Evolutionary conservation across 2,329 filamentous ascomycete species (phyloP).

Genomic region (Aaosphaeria arxii): DNA sequence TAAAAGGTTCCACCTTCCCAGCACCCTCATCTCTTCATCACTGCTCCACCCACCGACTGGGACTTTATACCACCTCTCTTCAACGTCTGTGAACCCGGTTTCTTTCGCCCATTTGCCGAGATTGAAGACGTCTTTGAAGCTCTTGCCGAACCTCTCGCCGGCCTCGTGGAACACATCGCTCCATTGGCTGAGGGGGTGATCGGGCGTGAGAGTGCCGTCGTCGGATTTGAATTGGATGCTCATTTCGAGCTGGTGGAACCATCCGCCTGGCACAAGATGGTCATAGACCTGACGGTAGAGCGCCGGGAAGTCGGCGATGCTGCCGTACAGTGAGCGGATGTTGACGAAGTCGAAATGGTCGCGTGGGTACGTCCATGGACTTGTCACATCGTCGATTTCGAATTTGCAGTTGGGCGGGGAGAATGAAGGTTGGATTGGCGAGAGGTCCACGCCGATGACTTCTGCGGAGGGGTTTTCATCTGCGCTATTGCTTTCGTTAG

Average conservation of each 20-base stretch:
- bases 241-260: conserved; percentile 24
- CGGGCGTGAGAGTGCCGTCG: conserved; percentile 20
- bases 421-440: conserved; percentile 46
- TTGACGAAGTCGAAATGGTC: conserved; percentile 41
- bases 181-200: conserved; percentile 22
- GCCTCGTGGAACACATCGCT: conserved; percentile 21
- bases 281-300: conserved; percentile 16
- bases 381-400: conserved; percentile 44
- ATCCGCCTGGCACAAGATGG: conserved; percentile 28
- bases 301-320: conserved; percentile 44
- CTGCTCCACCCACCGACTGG: conserved; percentile 21
- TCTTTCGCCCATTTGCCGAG: conserved; percentile 46
- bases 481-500: conserved; percentile 31
- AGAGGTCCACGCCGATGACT: conserved; percentile 43
- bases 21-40: conserved; percentile 48
- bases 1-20: conserved; percentile 38
- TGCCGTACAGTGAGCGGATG: conserved; percentile 42
- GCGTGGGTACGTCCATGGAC: conserved; percentile 35
- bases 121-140: conserved; percentile 33
- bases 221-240: conserved; percentile 19
- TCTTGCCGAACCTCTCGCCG: conserved; percentile 32
- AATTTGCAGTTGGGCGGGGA: conserved; percentile 45
- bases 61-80: conserved; percentile 42
- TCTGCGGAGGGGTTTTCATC: conserved; percentile 37
- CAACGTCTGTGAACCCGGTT: conserved; percentile 54